phyloP scores from a whole-genome alignment of 768 basidiomycete species.

The Scleroderma bovista region DNA sequence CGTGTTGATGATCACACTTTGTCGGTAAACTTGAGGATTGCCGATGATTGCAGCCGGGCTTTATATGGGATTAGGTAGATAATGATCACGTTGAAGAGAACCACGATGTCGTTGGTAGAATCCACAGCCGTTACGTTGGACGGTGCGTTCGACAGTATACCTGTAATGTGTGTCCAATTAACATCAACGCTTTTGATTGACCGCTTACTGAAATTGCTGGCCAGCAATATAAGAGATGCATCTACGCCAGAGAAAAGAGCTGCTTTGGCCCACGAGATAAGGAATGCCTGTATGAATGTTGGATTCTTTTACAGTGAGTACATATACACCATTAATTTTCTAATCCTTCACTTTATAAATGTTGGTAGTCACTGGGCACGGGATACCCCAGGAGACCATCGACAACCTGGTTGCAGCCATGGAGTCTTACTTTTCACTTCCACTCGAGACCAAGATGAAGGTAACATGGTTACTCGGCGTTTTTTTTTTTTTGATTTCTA shows the following conservation, averaged over 20 bases:
- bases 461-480: constrained; percentile 28
- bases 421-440: constrained; percentile 64
- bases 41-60: too few species aligned
- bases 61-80: too few species aligned
- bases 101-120: constrained; percentile 17
- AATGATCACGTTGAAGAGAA: too few species aligned
- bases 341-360: neutral
- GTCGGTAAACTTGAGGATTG: too few species aligned
- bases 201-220: neutral
- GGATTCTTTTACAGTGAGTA: constrained; percentile 85
- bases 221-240: constrained; percentile 15
- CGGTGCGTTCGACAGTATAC: constrained; percentile 19
- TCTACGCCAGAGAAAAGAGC: constrained; percentile 28
- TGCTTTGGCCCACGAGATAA: constrained; percentile 50
- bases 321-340: too few species aligned
- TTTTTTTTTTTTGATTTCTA: neutral
- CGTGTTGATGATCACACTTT: too few species aligned
- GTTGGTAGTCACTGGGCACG: constrained; percentile 67
- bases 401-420: constrained; percentile 39
- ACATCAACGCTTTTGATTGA: neutral
- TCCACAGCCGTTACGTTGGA: constrained; percentile 12
- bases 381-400: constrained; percentile 52
- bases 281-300: constrained; percentile 73
- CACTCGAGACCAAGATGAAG: constrained; percentile 60
- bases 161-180: constrained; percentile 16